A percentile compares a stretch with the other conserved stretches of the same genome.
Conservation (phyloP, 305 asterid species). For the Fraxinus greggii region DNA sequence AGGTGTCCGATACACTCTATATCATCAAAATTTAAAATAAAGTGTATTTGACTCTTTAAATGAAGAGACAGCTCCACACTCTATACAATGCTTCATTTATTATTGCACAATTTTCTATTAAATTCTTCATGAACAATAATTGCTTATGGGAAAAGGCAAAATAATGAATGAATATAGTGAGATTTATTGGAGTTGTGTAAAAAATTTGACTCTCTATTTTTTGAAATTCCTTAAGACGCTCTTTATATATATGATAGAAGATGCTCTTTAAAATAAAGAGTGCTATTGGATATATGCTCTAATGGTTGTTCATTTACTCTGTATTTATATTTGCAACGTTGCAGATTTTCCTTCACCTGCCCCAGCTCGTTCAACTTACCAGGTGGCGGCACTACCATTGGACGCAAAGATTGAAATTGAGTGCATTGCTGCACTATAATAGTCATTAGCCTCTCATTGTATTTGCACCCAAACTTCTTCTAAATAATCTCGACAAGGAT, state of each 20-base stretch:
- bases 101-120: not conserved
- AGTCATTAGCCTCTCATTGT: not conserved
- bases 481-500: constrained; percentile 24
- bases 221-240: not conserved
- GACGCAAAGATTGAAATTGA: constrained; percentile 56
- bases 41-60: not conserved
- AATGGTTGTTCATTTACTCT: not conserved
- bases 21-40: not conserved
- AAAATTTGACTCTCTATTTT: not conserved
- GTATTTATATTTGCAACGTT: not conserved
- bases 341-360: constrained; percentile 86
- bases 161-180: too few species aligned
- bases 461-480: constrained; percentile 1
- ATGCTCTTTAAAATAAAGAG: not conserved
- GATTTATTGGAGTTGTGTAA: not conserved
- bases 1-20: not conserved
- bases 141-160: not conserved
- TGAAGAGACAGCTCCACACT: not conserved
- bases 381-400: constrained; percentile 89
- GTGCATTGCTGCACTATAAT: constrained; percentile 44
- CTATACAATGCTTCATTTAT: not conserved
- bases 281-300: not conserved
- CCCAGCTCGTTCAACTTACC: constrained; percentile 91
- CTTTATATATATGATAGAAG: not conserved
- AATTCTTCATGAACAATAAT: not conserved